Conservation (phyloP, 768 basidiomycete species). For the Boletus tomentosulus region DNA sequence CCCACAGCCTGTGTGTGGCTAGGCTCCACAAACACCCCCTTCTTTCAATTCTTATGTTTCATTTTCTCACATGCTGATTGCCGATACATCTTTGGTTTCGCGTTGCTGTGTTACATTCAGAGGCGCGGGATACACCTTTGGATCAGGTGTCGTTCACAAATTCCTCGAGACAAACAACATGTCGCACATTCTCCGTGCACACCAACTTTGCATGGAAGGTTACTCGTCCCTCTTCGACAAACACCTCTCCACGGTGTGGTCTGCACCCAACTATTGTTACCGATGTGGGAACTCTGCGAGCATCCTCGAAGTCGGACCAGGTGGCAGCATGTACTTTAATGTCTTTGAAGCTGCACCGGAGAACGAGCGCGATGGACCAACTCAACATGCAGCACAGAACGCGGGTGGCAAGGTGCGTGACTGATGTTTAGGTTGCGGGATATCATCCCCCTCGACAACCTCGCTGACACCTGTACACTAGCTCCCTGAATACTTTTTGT, state of each 20-base stretch:
- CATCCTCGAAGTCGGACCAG: slow-evolving; percentile 93
- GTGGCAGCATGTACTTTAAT: slow-evolving; percentile 86
- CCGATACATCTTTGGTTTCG: slow-evolving; percentile 9
- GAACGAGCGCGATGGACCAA: slow-evolving; percentile 90
- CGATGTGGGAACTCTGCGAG: slow-evolving; percentile 97
- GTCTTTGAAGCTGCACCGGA: slow-evolving; percentile 99
- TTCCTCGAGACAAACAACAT: slow-evolving; percentile 95
- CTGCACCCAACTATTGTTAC: slow-evolving; percentile 98
- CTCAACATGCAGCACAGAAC: slow-evolving; percentile 69
- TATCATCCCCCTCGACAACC: not conserved
- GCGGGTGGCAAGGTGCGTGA: slow-evolving; percentile 61
- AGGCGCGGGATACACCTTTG: slow-evolving; percentile 98
- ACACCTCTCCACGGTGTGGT: slow-evolving; percentile 96
- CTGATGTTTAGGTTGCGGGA: not conserved
- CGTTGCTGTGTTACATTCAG: slow-evolving; percentile 37
- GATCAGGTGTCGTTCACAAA: slow-evolving; percentile 95
- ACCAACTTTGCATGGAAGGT: slow-evolving; percentile 99
- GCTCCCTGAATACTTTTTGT: slow-evolving; percentile 81
- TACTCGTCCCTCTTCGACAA: slow-evolving; percentile 97
- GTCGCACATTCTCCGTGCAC: slow-evolving; percentile 96
- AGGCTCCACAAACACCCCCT: slow-evolving; percentile 8
- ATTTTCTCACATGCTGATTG: slow-evolving; percentile 7
- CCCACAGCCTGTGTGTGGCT: slow-evolving; percentile 2
- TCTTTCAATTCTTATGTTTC: not conserved
- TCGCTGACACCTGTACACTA: slow-evolving; percentile 23